Evolutionary conservation across 768 basidiomycete genomes (phyloP).

Genomic region (Termitomyces eurrhizus): DNA sequence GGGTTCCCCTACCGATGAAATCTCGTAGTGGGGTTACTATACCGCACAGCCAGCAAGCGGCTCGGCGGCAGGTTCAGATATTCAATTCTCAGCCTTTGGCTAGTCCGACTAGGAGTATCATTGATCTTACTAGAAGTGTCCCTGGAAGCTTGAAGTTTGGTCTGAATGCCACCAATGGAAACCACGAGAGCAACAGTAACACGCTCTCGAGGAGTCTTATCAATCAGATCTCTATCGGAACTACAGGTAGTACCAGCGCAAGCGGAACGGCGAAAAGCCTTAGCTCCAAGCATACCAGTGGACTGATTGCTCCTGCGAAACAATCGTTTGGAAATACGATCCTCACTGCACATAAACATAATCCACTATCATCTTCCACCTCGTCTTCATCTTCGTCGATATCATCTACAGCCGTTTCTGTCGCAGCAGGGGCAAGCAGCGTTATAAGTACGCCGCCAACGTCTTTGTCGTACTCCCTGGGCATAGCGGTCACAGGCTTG

Average conservation of each 20-base stretch:
- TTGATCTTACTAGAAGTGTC: slow-evolving; percentile 25
- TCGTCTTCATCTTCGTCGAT: slow-evolving; percentile 54
- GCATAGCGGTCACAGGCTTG: slow-evolving; percentile 38
- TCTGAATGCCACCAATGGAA: slow-evolving; percentile 20
- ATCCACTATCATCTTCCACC: slow-evolving; percentile 31
- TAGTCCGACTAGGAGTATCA: slow-evolving; percentile 42
- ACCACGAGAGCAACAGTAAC: slow-evolving; percentile 33
- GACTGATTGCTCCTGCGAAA: slow-evolving; percentile 29
- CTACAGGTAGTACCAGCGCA: slow-evolving; percentile 21
- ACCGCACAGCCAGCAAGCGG: slow-evolving; percentile 45
- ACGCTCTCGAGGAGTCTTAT: slow-evolving; percentile 35
- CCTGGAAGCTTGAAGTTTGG: slow-evolving; percentile 26
- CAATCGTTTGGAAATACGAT: slow-evolving; percentile 15
- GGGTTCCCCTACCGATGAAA: slow-evolving; percentile 69
- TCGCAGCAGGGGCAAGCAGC: slow-evolving; percentile 36
- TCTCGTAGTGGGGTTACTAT: slow-evolving; percentile 59
- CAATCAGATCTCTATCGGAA: slow-evolving; percentile 36
- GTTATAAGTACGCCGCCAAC: slow-evolving; percentile 56
- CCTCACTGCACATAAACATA: slow-evolving; percentile 14
- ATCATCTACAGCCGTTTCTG: slow-evolving; percentile 37
- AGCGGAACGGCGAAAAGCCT: slow-evolving; percentile 29
- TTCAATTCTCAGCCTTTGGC: slow-evolving; percentile 78
- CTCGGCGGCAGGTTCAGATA: slow-evolving; percentile 71
- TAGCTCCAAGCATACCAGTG: slow-evolving; percentile 38
- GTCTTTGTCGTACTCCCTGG: slow-evolving; percentile 46